Evolutionary conservation across 2,329 filamentous ascomycete genomes (phyloP), one percentile per base, ranked within the genome.

Genomic region (Kalaharituber pfeilii): DNA sequence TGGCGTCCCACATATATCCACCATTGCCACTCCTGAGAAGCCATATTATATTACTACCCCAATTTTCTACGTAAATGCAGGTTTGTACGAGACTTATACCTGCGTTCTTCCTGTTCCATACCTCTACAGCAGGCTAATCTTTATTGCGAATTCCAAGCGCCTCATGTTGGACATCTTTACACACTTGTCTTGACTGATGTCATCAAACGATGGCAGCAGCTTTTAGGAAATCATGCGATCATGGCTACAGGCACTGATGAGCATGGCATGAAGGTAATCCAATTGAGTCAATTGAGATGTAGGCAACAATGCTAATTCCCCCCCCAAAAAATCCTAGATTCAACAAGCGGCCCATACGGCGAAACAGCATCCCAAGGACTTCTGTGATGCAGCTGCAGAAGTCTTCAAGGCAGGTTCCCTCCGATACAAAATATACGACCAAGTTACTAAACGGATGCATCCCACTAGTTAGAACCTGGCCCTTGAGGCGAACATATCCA

Each of bases 51-150:
- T 94, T 64, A 96, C 91, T 4, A 93, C 87, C 7, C 91, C 91
- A 2, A 98, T 98, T 56, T 98, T 96, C 73, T 98, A 98, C 69
- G 91, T 98, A 71, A 98, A 98, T 76, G 86, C 88, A 53, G 80
- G 86, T 88, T 71, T 62, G 72, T 61, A n/a, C 52, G 27, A 52
- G 25, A 53, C 26, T 36, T n/a, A 24, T 18, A 22, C 47, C 22
- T 29, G 22, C 15, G 5, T 50, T 28, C 30, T 27, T 29, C 15
- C 15, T 33, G 49, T 24, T 45, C 3, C 9, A 15, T 11, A 15
- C 9, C 11, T 30, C 33, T 33, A n/a, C n/a, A 33, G 8, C 20
- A 13, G 22, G n/a, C 24, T 47, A 47, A 47, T 47, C 15, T 11
- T 15, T 22, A 3, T 20, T 47, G 18, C 15, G 13, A 3, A 22